A percentile compares a stretch with the other conserved stretches of the same genome.
Evolutionary conservation across 1,284 basidiomycete genomes (phyloP).

Genomic region (Cryptococcus hybrid): DNA sequence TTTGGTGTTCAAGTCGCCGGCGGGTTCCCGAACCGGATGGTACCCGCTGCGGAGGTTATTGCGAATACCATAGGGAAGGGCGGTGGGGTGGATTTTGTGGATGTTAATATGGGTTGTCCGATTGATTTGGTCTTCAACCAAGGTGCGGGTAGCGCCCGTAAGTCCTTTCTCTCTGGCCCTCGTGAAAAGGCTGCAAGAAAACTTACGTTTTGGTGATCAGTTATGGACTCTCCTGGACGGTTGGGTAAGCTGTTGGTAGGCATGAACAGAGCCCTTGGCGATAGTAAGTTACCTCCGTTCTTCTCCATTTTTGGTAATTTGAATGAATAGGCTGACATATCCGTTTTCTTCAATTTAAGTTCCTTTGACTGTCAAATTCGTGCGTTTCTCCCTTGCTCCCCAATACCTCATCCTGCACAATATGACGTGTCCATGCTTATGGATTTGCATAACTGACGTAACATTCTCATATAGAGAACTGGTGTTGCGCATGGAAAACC

Average conservation of each 20-base stretch:
- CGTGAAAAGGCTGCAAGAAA: not conserved
- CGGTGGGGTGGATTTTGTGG: constrained; percentile 76
- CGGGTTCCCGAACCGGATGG: constrained; percentile 50
- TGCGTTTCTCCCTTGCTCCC: constrained; percentile 12
- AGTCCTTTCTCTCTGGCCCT: constrained; percentile 8
- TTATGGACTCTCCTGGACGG: constrained; percentile 78
- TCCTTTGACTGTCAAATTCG: constrained; percentile 90
- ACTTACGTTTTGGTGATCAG: constrained; percentile 46
- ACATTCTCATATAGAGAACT: constrained; percentile 56
- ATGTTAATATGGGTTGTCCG: constrained; percentile 89
- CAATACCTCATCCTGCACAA: no score
- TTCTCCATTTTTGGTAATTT: not conserved
- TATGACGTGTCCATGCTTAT: no score
- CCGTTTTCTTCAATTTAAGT: constrained; percentile 43
- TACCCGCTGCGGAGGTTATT: constrained; percentile 81
- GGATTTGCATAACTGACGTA: not conserved
- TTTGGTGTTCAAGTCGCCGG: constrained; percentile 81
- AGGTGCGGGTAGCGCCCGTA: constrained; percentile 81
- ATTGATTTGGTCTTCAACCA: constrained; percentile 94
- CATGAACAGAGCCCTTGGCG: constrained; percentile 88
- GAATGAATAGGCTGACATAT: not conserved
- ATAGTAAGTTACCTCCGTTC: constrained; percentile 51
- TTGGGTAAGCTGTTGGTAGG: constrained; percentile 84
- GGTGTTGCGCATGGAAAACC: constrained; percentile 85
- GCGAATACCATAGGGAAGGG: constrained; percentile 61